phyloP scores from a whole-genome alignment of 345 rosid species.

The Camelina sativa region DNA sequence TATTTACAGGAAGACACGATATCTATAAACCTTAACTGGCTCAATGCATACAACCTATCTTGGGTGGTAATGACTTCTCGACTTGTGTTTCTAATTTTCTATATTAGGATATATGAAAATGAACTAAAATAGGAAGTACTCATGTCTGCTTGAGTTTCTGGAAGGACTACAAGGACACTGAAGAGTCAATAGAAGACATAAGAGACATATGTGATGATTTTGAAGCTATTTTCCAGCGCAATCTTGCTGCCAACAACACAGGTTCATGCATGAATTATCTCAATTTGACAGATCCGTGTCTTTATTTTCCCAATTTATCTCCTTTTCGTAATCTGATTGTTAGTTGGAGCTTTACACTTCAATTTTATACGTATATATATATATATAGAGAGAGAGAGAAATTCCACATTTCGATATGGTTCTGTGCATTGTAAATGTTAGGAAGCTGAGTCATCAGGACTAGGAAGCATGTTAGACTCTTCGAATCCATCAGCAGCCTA shows the following conservation, averaged over 20 bases:
- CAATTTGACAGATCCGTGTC: background rate
- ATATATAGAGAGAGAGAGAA: background rate
- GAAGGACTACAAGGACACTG: constrained; percentile 76
- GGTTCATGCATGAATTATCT: constrained; percentile 49
- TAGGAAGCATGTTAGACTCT: constrained; percentile 44
- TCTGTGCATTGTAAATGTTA: constrained; percentile 18
- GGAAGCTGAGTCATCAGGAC: constrained; percentile 49
- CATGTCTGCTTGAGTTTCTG: constrained; percentile 34
- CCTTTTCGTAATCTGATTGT: no score
- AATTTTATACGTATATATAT: background rate
- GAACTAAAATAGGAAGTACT: constrained; percentile 13
- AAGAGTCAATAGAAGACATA: constrained; percentile 85
- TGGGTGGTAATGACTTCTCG: constrained; percentile 74
- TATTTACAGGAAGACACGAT: constrained; percentile 84
- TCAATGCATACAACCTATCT: constrained; percentile 74
- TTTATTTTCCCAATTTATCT: constrained; percentile 1
- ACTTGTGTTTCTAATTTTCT: background rate
- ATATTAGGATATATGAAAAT: background rate
- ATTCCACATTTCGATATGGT: constrained; percentile 4
- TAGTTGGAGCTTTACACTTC: background rate
- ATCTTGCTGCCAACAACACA: constrained; percentile 96
- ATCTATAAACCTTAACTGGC: no score
- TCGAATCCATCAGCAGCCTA: constrained; percentile 79
- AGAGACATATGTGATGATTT: constrained; percentile 90
- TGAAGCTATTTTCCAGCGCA: constrained; percentile 87